Evolutionary conservation across 176 grass and related monocot genomes (phyloP).

Genomic region (Carex littledalei): DNA sequence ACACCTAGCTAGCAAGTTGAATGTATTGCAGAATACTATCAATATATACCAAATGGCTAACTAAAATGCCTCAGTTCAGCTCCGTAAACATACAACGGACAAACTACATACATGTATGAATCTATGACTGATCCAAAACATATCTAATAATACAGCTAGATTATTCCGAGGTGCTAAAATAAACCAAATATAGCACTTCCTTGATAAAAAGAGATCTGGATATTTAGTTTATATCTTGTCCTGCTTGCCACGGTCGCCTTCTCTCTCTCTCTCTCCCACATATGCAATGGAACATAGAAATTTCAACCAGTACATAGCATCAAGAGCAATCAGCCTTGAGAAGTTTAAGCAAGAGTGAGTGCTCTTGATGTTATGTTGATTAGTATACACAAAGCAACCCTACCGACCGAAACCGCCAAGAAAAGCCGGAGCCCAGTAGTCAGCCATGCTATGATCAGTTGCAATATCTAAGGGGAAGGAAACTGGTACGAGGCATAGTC

Average conservation of each 20-base stretch:
- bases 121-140: background rate
- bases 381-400: background rate
- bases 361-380: constrained; percentile 53
- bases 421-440: constrained; percentile 72
- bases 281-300: background rate
- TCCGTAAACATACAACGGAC: constrained; percentile 2
- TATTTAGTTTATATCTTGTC: constrained; percentile 8
- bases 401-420: constrained; percentile 48
- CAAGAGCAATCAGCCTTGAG: constrained; percentile 67
- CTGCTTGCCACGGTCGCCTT: background rate
- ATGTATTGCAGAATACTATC: background rate
- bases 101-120: constrained; percentile 16
- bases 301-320: constrained; percentile 43
- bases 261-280: background rate
- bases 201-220: constrained; percentile 4
- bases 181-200: constrained; percentile 3
- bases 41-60: background rate
- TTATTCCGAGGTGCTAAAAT: background rate
- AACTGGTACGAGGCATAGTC: constrained; percentile 77
- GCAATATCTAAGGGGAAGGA: constrained; percentile 61
- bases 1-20: background rate
- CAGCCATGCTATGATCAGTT: constrained; percentile 33
- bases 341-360: constrained; percentile 48
- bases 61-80: constrained; percentile 14
- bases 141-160: constrained; percentile 3